These are phyloP conservation scores for Cercospora nicotianae DNA, from an alignment of 2,329 filamentous ascomycete species.

Conservation along the genomic window DNA sequence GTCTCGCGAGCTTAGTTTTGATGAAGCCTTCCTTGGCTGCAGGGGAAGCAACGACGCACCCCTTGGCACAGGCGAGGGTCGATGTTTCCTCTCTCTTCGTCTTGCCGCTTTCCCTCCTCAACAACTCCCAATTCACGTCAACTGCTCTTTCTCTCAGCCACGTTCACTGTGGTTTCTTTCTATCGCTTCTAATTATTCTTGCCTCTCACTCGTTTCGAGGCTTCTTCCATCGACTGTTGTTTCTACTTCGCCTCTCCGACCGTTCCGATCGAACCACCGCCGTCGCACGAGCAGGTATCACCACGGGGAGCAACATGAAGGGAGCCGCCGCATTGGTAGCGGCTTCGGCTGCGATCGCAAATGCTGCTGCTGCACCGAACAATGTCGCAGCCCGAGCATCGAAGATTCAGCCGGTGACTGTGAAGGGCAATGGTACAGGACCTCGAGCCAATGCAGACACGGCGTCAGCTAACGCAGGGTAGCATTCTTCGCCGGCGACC, in stretches of 20 bases:
- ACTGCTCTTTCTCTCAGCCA: background rate
- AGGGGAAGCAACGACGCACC: background rate
- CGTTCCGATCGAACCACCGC: background rate
- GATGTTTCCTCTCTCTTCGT: slow-evolving; percentile 16
- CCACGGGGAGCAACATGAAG: slow-evolving; percentile 53
- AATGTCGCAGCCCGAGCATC: slow-evolving; percentile 38
- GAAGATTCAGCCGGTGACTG: slow-evolving; percentile 57
- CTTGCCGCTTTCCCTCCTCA: slow-evolving; percentile 4
- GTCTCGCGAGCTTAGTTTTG: background rate
- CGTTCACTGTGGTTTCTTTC: background rate
- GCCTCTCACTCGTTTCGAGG: slow-evolving; percentile 28
- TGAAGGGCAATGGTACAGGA: slow-evolving; percentile 61
- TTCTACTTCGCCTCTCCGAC: background rate
- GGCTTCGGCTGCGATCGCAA: slow-evolving; percentile 48
- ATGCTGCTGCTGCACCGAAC: slow-evolving; percentile 46
- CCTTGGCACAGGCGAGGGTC: background rate
- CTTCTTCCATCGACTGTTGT: slow-evolving; percentile 13
- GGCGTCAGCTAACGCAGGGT: slow-evolving; percentile 26
- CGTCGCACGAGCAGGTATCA: background rate
- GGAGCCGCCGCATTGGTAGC: slow-evolving; percentile 48
- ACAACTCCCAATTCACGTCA: background rate
- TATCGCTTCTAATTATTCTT: slow-evolving; percentile 6
- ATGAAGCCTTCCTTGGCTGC: slow-evolving; percentile 10
- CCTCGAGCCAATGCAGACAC: background rate
- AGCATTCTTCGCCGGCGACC: slow-evolving; percentile 63